Base-by-base conservation (phyloP, 2,329 filamentous ascomycete species). In the Fusarium gaditjirri region DNA sequence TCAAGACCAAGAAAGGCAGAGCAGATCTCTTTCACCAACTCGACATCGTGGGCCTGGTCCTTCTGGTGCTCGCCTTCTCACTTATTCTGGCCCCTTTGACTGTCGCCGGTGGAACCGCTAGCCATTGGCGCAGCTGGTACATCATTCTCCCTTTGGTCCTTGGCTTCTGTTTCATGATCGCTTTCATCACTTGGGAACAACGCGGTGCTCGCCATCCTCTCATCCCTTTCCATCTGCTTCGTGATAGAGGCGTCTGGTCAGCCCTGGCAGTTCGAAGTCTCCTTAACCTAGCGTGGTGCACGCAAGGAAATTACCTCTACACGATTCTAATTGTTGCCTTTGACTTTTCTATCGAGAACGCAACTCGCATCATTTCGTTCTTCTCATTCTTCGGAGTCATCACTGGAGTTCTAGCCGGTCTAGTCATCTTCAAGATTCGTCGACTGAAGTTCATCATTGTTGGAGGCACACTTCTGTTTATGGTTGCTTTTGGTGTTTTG, bases 231-330 rank as follows among this genome's bases (percentile, higher is more conserved):
- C 78, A 86, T 72, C 82, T 91, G 0, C 80, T 91, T 27, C 85
- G 84, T 65, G 88, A 91, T 65, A 86, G 89, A n/a, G 86, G 85
- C 1, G 87, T 91, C 3, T 91, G 88, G 88, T 87, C 85, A 4
- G 86, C 89, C 1, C 78, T 91, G 14, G 88, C 86, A 1, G 87
- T 91, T 46, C 84, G 83, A 6, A 79, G 81, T 61, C 75, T 86
- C 60, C 80, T 88, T 47, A 87, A 85, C 75, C 84, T 86, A 64
- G 81, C 84, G 6, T 91, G 87, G 88, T 86, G 84, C 54, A 82
- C 88, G 25, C 89, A 91, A 75, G 87, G 85, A 39, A 87, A 90
- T 73, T 91, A 87, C 72, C 80, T 91, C 0, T 91, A 86, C 75
- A 89, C 88, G 0, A 85, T 91, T 0, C 85, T 91, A 5, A 77